These are phyloP conservation scores for rapeseed (Brassica napus) DNA, from an alignment of 345 rosid genomes.

Conservation along the genomic window DNA sequence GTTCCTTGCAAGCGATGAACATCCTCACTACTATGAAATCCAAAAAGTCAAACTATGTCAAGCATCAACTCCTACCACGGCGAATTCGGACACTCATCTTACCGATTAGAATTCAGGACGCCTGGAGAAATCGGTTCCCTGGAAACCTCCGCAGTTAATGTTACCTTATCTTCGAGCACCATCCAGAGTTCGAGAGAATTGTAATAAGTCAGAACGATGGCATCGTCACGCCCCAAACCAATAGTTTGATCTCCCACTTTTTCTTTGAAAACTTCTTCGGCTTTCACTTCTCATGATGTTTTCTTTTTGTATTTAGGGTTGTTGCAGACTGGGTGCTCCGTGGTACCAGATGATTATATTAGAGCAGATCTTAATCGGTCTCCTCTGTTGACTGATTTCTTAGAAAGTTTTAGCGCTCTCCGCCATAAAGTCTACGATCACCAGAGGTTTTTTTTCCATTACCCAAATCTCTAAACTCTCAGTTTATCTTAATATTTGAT, in stretches of 20 bases:
- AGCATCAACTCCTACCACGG: too few relatives aligned
- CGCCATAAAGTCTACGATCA: background rate
- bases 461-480: background rate
- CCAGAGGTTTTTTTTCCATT: constrained; percentile 47
- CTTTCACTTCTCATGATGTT: background rate
- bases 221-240: background rate
- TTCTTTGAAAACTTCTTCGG: background rate
- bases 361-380: background rate
- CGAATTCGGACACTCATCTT: too few relatives aligned
- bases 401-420: constrained; percentile 38
- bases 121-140: too few relatives aligned
- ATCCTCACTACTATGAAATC: too few relatives aligned
- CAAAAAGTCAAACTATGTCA: too few relatives aligned
- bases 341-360: background rate
- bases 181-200: too few relatives aligned
- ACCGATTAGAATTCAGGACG: too few relatives aligned
- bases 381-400: constrained; percentile 45
- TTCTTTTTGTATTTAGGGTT: too few relatives aligned
- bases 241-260: background rate
- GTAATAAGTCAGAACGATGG: too few relatives aligned
- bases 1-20: too few relatives aligned
- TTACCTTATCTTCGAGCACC: too few relatives aligned
- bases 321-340: background rate
- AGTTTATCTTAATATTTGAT: background rate
- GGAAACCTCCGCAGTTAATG: too few relatives aligned